These are phyloP conservation scores for Orbilia brochopaga DNA, from an alignment of 2,329 filamentous ascomycete genomes.

Conservation along the genomic window DNA sequence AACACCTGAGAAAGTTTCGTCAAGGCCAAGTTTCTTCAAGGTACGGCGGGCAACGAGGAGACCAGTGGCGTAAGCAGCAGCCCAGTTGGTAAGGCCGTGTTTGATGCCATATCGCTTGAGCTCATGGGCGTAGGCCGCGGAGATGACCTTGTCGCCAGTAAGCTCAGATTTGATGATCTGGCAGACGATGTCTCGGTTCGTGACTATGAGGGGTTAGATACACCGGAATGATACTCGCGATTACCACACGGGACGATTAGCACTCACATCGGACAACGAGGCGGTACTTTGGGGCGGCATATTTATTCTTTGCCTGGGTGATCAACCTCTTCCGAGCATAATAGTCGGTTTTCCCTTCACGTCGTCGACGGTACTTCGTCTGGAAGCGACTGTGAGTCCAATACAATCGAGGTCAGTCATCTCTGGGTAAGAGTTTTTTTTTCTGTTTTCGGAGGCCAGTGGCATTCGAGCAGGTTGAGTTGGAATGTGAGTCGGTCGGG, in stretches of 20 bases:
- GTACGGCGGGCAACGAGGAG: conserved; percentile 96
- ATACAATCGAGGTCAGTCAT: conserved; percentile 51
- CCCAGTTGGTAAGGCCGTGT: conserved; percentile 99
- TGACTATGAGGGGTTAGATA: conserved; percentile 18
- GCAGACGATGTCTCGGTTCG: conserved; percentile 76
- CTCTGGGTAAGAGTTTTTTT: conserved; percentile 49
- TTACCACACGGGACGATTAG: neutral
- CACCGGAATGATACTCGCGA: neutral
- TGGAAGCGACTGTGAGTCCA: conserved; percentile 80
- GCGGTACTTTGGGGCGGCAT: conserved; percentile 99
- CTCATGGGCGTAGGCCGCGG: conserved; percentile 93
- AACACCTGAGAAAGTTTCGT: conserved; percentile 90
- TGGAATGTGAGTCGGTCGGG: conserved; percentile 1
- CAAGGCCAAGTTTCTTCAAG: conserved; percentile 94
- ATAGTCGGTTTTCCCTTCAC: conserved; percentile 99
- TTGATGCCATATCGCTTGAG: conserved; percentile 95
- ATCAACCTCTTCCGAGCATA: conserved; percentile 99
- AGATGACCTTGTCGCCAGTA: conserved; percentile 95
- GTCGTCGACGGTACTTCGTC: conserved; percentile 99
- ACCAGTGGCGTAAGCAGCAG: conserved; percentile 94
- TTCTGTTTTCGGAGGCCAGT: neutral
- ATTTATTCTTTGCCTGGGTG: conserved; percentile 99
- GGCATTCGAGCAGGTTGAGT: neutral
- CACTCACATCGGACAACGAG: conserved; percentile 81
- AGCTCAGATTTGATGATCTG: conserved; percentile 98